Evolutionary conservation across 2,329 filamentous ascomycete genomes (phyloP), one percentile per base, ranked within the genome.

Genomic region (Mariannaea elegans): DNA sequence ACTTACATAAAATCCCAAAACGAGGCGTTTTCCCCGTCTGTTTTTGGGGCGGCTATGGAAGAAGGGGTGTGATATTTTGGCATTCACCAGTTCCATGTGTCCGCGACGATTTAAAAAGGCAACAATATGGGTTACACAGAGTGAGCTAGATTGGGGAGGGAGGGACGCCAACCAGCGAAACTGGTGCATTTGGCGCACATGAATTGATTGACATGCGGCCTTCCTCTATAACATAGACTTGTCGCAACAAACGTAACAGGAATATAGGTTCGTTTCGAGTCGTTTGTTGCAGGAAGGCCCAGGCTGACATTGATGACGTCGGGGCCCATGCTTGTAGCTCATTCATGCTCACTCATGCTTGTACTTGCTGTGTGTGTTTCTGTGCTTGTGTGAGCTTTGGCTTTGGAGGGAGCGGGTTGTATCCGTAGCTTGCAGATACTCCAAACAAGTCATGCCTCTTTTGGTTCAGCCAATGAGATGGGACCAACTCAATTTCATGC

Each of bases 301-400:
- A 27, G 24, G 24, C 24, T 27, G 54, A 50, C 54, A 50, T 50
- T 56, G 54, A 50, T 56, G 53, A 56, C 45, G 41, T 45, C 23
- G 38, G 53, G 49, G 44, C 53, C 53, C n/a, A 56, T 56, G 46
- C 31, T 36, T n/a, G 54, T 27, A 9, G 24, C 24, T 27, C 24
- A 27, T 9, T 27, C 24, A 27, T 56, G 38, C 34, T 14, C 39
- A 45, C 41, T 56, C 46, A 42, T 56, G 38, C 46, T 38, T 46
- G 21, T 31, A 24, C 44, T 12, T 23, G 27, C 27, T 36, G 24
- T 27, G 24, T 27, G 24, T 27, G 9, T 27, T 9, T 27, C 24
- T 27, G 24, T 27, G 24, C 24, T 27, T 27, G 24, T 27, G n/a
- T 9, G 9, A 27, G 24, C 24, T 27, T 27, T 27, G 9, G 24